phyloP scores from a whole-genome alignment of 805 yeast species.

The Lachancea nothofagi region DNA sequence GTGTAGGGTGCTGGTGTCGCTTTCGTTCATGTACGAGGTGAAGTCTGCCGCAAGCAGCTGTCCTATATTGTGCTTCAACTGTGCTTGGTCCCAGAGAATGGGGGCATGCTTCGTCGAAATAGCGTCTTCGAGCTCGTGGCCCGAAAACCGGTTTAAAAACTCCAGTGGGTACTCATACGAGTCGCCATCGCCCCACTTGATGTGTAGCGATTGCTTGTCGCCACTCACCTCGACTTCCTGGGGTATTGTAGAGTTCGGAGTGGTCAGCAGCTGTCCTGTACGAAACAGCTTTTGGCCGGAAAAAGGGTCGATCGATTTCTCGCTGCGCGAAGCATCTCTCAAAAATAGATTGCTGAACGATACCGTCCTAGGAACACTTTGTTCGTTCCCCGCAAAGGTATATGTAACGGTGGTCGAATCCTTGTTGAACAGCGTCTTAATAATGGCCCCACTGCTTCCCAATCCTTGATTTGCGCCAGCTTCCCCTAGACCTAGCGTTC shows the following conservation, averaged over 20 bases:
- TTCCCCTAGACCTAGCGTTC: conserved; percentile 9
- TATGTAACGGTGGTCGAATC: conserved; percentile 26
- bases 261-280: conserved; percentile 43
- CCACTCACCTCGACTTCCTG: conserved; percentile 31
- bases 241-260: conserved; percentile 34
- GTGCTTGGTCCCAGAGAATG: conserved; percentile 39
- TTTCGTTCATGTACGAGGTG: conserved; percentile 35
- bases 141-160: conserved; percentile 44
- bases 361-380: conserved; percentile 24
- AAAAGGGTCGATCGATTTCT: conserved; percentile 45
- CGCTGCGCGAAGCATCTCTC: conserved; percentile 55
- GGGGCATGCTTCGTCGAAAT: conserved; percentile 9
- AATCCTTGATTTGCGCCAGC: conserved; percentile 1
- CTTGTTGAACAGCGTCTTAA: conserved; percentile 12
- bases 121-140: conserved; percentile 18
- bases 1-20: conserved; percentile 32
- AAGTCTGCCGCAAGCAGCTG: conserved; percentile 34
- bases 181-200: conserved; percentile 48
- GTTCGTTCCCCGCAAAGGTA: conserved; percentile 14
- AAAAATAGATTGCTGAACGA: conserved; percentile 49
- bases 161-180: conserved; percentile 37
- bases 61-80: conserved; percentile 19
- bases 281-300: conserved; percentile 61
- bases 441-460: not conserved
- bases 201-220: conserved; percentile 33